These are phyloP conservation scores for Lycium ferocissimum DNA, from an alignment of 257 asterid species.

Conservation along the genomic window DNA sequence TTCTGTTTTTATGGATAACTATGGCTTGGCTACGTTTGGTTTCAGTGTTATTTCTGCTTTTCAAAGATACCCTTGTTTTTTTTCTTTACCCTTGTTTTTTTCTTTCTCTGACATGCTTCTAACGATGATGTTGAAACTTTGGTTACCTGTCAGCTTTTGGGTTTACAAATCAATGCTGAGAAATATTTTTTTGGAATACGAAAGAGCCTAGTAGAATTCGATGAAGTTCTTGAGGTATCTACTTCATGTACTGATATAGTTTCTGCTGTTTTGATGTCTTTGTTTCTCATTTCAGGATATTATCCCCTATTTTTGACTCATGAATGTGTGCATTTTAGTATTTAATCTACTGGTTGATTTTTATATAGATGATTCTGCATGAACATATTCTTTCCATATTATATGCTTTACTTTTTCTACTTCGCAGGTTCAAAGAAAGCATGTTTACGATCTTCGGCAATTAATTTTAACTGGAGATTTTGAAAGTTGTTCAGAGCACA, in stretches of 20 bases:
- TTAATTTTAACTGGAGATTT: slow-evolving; percentile 79
- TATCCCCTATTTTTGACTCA: slow-evolving; percentile 28
- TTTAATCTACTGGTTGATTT: neutral
- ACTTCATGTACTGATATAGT: slow-evolving; percentile 11
- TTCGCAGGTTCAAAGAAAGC: slow-evolving; percentile 92
- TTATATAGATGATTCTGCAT: neutral
- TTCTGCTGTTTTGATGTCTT: neutral
- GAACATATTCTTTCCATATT: neutral
- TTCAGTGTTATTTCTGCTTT: neutral
- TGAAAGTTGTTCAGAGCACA: slow-evolving; percentile 86
- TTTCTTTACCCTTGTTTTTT: neutral
- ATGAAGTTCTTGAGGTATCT: slow-evolving; percentile 97
- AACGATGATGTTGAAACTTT: slow-evolving; percentile 21
- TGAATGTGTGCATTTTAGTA: slow-evolving; percentile 14
- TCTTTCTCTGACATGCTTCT: slow-evolving; percentile 27
- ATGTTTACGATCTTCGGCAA: slow-evolving; percentile 95
- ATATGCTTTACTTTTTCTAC: slow-evolving; percentile 25
- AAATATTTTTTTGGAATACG: slow-evolving; percentile 87
- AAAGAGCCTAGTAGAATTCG: slow-evolving; percentile 96
- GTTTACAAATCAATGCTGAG: slow-evolving; percentile 93
- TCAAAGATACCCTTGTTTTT: neutral
- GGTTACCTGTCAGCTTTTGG: slow-evolving; percentile 65
- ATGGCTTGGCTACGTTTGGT: slow-evolving; percentile 1
- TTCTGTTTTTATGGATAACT: slow-evolving; percentile 25
- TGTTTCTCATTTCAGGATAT: neutral